These are phyloP conservation scores for Cladobotryum protrusum DNA, from an alignment of 2,329 filamentous ascomycete species.

Conservation along the genomic window DNA sequence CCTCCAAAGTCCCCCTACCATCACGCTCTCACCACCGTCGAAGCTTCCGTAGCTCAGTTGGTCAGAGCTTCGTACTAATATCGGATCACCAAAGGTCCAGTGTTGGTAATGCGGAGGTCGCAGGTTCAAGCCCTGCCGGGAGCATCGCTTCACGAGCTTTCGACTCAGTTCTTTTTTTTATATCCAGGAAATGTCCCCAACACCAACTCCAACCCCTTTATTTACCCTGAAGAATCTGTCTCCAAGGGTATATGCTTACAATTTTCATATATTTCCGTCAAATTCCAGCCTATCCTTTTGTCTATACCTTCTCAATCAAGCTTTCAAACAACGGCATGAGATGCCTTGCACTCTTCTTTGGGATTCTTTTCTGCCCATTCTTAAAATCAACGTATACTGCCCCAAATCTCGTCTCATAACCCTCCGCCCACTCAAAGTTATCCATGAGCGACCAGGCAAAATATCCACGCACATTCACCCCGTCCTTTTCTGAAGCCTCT, in stretches of 20 bases:
- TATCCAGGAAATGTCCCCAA: too few species aligned
- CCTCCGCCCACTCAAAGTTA: slow-evolving; percentile 91
- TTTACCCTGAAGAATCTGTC: not conserved
- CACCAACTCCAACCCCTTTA: too few species aligned
- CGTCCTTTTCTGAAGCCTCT: slow-evolving; percentile 62
- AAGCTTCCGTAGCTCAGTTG: too few species aligned
- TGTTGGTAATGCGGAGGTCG: slow-evolving; percentile 7
- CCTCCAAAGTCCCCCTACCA: too few species aligned
- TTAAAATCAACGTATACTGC: slow-evolving; percentile 79
- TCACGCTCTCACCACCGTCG: too few species aligned
- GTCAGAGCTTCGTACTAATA: too few species aligned
- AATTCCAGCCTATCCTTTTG: not conserved
- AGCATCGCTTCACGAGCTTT: too few species aligned
- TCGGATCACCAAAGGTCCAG: too few species aligned
- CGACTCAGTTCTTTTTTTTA: too few species aligned
- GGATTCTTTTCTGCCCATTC: slow-evolving; percentile 69
- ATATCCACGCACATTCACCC: slow-evolving; percentile 74
- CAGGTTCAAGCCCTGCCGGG: slow-evolving; percentile 8
- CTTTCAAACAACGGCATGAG: slow-evolving; percentile 65
- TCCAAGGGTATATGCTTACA: not conserved
- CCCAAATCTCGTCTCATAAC: slow-evolving; percentile 80
- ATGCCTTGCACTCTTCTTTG: slow-evolving; percentile 76
- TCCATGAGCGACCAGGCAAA: slow-evolving; percentile 86
- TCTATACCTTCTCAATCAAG: slow-evolving; percentile 50
- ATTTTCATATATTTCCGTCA: not conserved